Evolutionary conservation across 2,329 filamentous ascomycete species (phyloP), one percentile per base, ranked within the genome.

Genomic region (Pseudocercospora pini-densiflorae): DNA sequence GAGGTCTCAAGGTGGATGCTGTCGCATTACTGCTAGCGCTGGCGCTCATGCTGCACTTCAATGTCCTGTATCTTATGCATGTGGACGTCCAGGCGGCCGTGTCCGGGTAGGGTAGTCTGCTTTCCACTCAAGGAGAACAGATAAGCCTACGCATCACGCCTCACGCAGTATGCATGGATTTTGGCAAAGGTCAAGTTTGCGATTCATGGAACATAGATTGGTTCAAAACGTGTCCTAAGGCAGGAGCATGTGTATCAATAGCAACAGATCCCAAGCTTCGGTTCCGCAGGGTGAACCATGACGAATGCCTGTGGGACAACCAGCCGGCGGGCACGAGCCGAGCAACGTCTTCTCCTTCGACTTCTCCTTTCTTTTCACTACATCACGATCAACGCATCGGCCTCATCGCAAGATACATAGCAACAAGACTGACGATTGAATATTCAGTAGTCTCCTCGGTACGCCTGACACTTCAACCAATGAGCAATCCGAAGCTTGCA

Each of bases 1-100:
- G 78, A 24, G 83, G 83, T 67, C 83, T 79, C 62, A 85, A 74
- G 33, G 81, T 80, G 63, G 79, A 78, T 27, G 76, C 69, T 72
- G 79, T 80, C 73, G 80, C 76, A 71, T 79, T 68, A 68, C 72
- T 74, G 71, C 67, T 74, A 60, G 70, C 71, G 70, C 72, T 74
- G 71, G 70, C 63, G 70, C 66, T 72, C 73, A 75, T 76, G 68
- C 55, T 58, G 55, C 55, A 43, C n/a, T 36, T 27, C 29, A 58
- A 36, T 36, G 31, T 29, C 27, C 54, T 33, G n/a, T 36, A 19
- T 58, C 55, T 19, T 58, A 19, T 36, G 55, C 55, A 58, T 40
- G 19, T 43, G 55, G 55, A 58, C 55, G 55, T 58, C 55, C 33
- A 36, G 55, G 55, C 55, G 55, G 55, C 55, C n/a, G 55, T 43